phyloP scores from a whole-genome alignment of 257 asterid species.

The Nicotiana noctiflora region DNA sequence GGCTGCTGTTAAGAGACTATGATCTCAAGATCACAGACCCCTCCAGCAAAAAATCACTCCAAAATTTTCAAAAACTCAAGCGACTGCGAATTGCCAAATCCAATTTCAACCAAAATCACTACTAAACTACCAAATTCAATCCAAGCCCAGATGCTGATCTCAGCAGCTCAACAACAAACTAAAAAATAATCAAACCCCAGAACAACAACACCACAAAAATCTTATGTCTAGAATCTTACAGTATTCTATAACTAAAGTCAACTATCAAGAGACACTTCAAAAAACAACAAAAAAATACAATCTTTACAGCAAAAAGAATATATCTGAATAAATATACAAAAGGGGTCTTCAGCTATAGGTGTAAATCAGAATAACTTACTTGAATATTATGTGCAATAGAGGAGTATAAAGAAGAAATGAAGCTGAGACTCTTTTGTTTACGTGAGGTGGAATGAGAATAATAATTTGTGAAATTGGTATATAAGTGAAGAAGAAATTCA shows the following conservation, averaged over 20 bases:
- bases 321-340: not conserved
- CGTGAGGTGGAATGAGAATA: constrained; percentile 17
- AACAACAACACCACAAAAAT: not conserved
- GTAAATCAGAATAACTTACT: constrained; percentile 12
- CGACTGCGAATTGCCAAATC: not conserved
- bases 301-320: not conserved
- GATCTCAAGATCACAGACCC: constrained; percentile 33
- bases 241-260: not conserved
- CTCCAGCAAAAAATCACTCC: constrained; percentile 8
- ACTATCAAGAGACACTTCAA: not conserved
- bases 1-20: constrained; percentile 33
- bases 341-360: not conserved
- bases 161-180: constrained; percentile 9
- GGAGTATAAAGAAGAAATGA: constrained; percentile 12
- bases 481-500: constrained; percentile 29
- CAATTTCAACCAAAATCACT: not conserved
- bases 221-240: not conserved
- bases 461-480: constrained; percentile 10
- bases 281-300: not conserved
- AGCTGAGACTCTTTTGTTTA: constrained; percentile 26
- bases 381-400: constrained; percentile 10
- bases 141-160: constrained; percentile 27
- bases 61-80: not conserved
- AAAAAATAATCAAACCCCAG: constrained; percentile 1
- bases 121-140: constrained; percentile 6